Evolutionary conservation across 2,329 filamentous ascomycete genomes (phyloP).

Genomic region (Aspergillus quadricinctus): DNA sequence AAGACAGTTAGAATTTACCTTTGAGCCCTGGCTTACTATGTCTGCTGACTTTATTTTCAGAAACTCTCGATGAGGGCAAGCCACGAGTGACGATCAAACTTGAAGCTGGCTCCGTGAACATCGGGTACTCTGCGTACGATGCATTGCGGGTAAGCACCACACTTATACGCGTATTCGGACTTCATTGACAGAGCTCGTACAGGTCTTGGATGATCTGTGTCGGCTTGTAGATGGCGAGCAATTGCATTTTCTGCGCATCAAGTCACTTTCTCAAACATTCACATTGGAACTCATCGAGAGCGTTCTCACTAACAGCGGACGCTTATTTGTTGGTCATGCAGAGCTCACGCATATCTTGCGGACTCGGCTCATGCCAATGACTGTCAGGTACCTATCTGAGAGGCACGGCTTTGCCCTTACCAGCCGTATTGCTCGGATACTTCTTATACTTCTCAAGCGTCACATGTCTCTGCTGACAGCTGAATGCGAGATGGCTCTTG

Average conservation of each 20-base stretch:
- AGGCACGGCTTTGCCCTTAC: constrained; percentile 76
- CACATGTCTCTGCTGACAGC: constrained; percentile 69
- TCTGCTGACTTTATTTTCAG: constrained; percentile 12
- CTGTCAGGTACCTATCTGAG: constrained; percentile 72
- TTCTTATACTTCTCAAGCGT: constrained; percentile 74
- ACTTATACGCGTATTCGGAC: not conserved
- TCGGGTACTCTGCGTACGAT: constrained; percentile 76
- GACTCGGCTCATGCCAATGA: constrained; percentile 73
- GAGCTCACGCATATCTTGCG: constrained; percentile 79
- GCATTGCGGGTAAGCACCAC: constrained; percentile 62
- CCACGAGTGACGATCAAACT: constrained; percentile 64
- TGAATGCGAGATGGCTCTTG: constrained; percentile 79
- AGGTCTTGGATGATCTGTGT: constrained; percentile 87
- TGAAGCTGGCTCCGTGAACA: constrained; percentile 59
- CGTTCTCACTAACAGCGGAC: constrained; percentile 78
- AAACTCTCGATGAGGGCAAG: constrained; percentile 44
- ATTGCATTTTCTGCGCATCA: constrained; percentile 75
- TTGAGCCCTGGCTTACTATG: not conserved
- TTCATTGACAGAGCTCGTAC: constrained; percentile 11
- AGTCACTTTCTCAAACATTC: constrained; percentile 73
- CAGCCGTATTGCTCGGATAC: constrained; percentile 74
- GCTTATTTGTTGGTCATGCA: constrained; percentile 69
- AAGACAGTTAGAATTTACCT: constrained; percentile 63
- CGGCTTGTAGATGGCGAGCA: constrained; percentile 79
- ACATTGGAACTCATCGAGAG: constrained; percentile 90